Conservation (phyloP, 257 asterid genomes). For the Handroanthus guayacan region DNA sequence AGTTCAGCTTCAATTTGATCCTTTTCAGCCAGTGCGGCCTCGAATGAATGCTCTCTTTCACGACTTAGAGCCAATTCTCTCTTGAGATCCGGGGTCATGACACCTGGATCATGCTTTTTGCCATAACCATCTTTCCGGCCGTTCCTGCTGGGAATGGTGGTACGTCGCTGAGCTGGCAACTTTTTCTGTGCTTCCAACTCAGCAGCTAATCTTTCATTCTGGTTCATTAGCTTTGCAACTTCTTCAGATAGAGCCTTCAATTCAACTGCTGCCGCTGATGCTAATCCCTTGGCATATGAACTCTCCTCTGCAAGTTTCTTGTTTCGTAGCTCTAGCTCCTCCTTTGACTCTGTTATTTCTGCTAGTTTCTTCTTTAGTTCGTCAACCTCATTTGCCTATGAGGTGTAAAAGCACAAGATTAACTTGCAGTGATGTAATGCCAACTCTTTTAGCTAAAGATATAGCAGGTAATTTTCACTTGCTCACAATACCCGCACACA, state of each 20-base stretch:
- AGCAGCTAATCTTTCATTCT: constrained; percentile 71
- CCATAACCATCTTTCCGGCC: constrained; percentile 67
- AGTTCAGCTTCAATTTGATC: constrained; percentile 74
- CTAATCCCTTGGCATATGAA: constrained; percentile 95
- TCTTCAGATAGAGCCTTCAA: constrained; percentile 95
- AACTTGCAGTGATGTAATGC: constrained; percentile 19
- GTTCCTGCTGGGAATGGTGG: constrained; percentile 53
- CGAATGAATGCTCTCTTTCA: constrained; percentile 82
- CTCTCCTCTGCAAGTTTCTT: constrained; percentile 93
- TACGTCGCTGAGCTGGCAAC: constrained; percentile 73
- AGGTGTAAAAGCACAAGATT: constrained; percentile 27
- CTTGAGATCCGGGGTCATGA: constrained; percentile 61
- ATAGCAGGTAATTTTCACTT: constrained; percentile 4
- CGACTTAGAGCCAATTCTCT: constrained; percentile 77
- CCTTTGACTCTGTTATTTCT: constrained; percentile 64
- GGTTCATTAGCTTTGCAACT: constrained; percentile 96
- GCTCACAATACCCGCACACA: no score
- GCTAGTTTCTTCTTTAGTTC: constrained; percentile 67
- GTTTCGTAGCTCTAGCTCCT: constrained; percentile 79
- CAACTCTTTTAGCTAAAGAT: constrained; percentile 15
- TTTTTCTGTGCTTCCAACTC: constrained; percentile 79
- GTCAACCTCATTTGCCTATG: constrained; percentile 71
- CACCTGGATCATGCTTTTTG: constrained; percentile 61
- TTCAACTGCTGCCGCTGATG: constrained; percentile 99
- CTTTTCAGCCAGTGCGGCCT: constrained; percentile 79